phyloP scores from a whole-genome alignment of 106 monocot genomes.

The Triglochin maritima region DNA sequence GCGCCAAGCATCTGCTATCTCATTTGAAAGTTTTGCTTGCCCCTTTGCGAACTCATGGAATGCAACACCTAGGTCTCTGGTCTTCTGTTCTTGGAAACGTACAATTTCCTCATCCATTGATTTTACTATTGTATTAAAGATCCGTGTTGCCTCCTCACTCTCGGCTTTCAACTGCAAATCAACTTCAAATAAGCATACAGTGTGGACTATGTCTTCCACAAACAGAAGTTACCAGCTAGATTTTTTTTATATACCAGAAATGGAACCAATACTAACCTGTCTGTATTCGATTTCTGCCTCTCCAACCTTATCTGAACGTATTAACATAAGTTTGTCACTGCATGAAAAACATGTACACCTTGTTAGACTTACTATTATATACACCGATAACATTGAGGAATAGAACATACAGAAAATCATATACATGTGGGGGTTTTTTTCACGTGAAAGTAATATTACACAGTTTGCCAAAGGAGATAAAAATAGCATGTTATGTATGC shows the following conservation, averaged over 20 bases:
- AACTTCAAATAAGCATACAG: not conserved
- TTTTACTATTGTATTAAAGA: slow-evolving; percentile 61
- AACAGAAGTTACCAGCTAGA: not conserved
- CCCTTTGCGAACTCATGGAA: slow-evolving; percentile 95
- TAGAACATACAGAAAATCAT: not conserved
- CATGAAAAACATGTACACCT: not conserved
- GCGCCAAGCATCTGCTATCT: slow-evolving; percentile 92
- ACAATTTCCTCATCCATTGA: slow-evolving; percentile 76
- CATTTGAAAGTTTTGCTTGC: slow-evolving; percentile 77
- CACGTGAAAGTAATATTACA: too few relatives aligned
- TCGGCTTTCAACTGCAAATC: slow-evolving; percentile 71
- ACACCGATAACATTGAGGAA: not conserved
- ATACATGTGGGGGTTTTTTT: too few relatives aligned
- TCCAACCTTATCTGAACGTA: slow-evolving; percentile 66
- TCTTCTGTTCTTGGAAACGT: slow-evolving; percentile 91
- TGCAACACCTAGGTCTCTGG: slow-evolving; percentile 71
- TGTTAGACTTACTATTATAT: too few relatives aligned
- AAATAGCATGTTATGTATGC: too few relatives aligned
- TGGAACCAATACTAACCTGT: slow-evolving; percentile 30
- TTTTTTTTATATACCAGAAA: not conserved
- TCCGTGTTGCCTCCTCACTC: slow-evolving; percentile 77
- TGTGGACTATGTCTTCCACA: not conserved
- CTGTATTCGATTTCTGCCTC: slow-evolving; percentile 83
- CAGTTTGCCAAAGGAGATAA: too few relatives aligned
- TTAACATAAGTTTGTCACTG: slow-evolving; percentile 80